These are phyloP conservation scores for Selaginella moellendorffii DNA, from an alignment of 75 land plant species.

Conservation along the genomic window DNA sequence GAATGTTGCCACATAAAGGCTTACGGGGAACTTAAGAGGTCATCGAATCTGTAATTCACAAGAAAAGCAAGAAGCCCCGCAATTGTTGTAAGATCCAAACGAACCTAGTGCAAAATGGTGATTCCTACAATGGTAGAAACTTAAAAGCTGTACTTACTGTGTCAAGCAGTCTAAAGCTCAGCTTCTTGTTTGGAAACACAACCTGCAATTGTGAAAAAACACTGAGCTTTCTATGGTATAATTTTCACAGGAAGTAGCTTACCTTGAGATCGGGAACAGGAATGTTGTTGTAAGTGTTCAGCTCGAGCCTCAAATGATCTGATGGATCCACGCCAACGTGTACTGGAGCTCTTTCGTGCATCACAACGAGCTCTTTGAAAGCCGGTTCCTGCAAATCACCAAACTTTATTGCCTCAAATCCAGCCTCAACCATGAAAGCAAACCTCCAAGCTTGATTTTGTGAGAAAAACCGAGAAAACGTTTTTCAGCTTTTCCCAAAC, in stretches of 20 bases:
- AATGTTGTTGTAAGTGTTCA: conserved; percentile 71
- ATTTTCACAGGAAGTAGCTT: background rate
- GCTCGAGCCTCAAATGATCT: conserved; percentile 32
- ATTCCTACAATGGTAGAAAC: background rate
- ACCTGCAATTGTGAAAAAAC: conserved; percentile 34
- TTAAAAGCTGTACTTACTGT: conserved; percentile 33
- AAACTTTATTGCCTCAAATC: background rate
- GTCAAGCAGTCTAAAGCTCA: conserved; percentile 83
- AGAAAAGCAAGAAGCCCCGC: conserved; percentile 74
- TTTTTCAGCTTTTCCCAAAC: conserved; percentile 50
- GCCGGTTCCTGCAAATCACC: conserved; percentile 63
- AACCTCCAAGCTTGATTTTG: conserved; percentile 57
- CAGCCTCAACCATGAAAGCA: background rate
- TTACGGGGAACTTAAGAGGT: conserved; percentile 62
- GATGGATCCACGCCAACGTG: conserved; percentile 12
- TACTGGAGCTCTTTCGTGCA: conserved; percentile 28
- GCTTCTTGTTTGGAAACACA: conserved; percentile 85
- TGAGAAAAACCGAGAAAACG: conserved; percentile 50
- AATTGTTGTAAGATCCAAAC: conserved; percentile 76
- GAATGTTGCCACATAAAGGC: conserved; percentile 6
- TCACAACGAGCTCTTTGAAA: conserved; percentile 70
- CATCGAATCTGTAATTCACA: conserved; percentile 75
- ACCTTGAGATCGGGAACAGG: conserved; percentile 94
- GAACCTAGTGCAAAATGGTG: conserved; percentile 31
- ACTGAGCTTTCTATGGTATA: background rate